Evolutionary conservation across 768 basidiomycete genomes (phyloP), one percentile per base, ranked within the genome.

Genomic region (Boletellus emodensis): DNA sequence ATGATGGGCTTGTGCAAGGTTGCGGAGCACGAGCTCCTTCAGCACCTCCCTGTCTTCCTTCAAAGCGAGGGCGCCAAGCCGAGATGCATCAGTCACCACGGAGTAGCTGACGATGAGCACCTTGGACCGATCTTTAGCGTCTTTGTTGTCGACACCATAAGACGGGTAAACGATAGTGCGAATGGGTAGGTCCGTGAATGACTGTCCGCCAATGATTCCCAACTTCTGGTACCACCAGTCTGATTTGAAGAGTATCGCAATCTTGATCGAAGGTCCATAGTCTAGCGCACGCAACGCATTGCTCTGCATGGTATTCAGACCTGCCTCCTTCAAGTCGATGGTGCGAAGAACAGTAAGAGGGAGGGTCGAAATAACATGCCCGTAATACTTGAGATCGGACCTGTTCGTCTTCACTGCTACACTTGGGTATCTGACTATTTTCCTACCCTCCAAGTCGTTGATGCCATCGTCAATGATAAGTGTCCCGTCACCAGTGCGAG

Each of bases 121-220:
- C 0, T 61, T 64, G 17, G 65, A 57, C 8, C 60, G 63, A 0
- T 53, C 55, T 20, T 20, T 18, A 12, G 53, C 41, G n/a, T 54
- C 20, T 20, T 20, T 20, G 20, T 20, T 20, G 20, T 20, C 48
- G 20, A 57, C 53, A 0, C 72, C 72, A 22, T 71, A 72, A 3
- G 75, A 77, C 0, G 76, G 77, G 52, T 76, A 78, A 3, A 78
- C 71, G 43, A 74, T 60, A 0, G 66, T 71, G 28, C 73, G 68
- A n/a, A 73, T 57, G 6, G 71, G 72, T 15, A 66, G 57, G 55
- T 77, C 76, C 1, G 75, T 78, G 54, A 54, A 66, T 4, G 74
- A 67, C 53, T 71, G 69, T 0, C 76, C 76, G 5, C 77, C 76
- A 8, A 68, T 45, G 24, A 73, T 71, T 39, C 61, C 57, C 35